Percentiles rank a stretch among this genome's conserved stretches.
These are phyloP conservation scores for Monilinia vaccinii-corymbosi DNA, from an alignment of 2,329 filamentous ascomycete genomes.

Conservation along the genomic window DNA sequence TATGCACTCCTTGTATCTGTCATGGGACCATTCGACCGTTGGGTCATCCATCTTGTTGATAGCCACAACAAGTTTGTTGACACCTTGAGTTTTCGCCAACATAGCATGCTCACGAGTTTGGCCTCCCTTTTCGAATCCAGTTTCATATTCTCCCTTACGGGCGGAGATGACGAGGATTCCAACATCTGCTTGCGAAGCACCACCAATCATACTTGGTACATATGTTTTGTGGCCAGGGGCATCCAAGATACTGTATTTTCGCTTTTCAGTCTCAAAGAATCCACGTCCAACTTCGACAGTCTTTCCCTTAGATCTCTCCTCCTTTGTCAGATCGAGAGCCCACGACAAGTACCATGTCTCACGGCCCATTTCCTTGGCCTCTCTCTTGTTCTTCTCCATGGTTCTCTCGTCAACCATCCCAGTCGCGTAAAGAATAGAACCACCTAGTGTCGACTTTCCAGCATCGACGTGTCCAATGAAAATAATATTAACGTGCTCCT, in stretches of 20 bases:
- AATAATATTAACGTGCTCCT: conserved; percentile 88
- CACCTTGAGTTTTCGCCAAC: conserved; percentile 94
- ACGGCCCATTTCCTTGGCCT: conserved; percentile 90
- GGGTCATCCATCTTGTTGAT: conserved; percentile 99
- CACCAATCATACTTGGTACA: conserved; percentile 96
- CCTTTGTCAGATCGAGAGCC: conserved; percentile 94
- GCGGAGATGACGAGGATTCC: conserved; percentile 94
- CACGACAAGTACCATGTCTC: conserved; percentile 99
- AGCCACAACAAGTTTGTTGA: conserved; percentile 88
- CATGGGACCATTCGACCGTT: conserved; percentile 92
- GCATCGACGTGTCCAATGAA: conserved; percentile 98
- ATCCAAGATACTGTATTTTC: conserved; percentile 92
- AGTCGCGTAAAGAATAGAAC: conserved; percentile 83
- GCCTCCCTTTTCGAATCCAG: conserved; percentile 91
- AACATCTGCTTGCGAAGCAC: conserved; percentile 85
- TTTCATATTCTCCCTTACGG: conserved; percentile 97
- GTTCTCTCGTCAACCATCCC: conserved; percentile 99
- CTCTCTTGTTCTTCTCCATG: conserved; percentile 94
- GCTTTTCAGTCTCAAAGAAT: conserved; percentile 95
- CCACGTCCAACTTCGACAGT: conserved; percentile 95
- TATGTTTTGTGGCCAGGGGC: conserved; percentile 97
- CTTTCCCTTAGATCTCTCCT: conserved; percentile 93
- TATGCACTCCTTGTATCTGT: conserved; percentile 86
- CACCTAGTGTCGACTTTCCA: conserved; percentile 92
- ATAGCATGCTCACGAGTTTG: conserved; percentile 97